Base-by-base conservation (phyloP, 2,329 filamentous ascomycete genomes). In the Fusarium longipes region DNA sequence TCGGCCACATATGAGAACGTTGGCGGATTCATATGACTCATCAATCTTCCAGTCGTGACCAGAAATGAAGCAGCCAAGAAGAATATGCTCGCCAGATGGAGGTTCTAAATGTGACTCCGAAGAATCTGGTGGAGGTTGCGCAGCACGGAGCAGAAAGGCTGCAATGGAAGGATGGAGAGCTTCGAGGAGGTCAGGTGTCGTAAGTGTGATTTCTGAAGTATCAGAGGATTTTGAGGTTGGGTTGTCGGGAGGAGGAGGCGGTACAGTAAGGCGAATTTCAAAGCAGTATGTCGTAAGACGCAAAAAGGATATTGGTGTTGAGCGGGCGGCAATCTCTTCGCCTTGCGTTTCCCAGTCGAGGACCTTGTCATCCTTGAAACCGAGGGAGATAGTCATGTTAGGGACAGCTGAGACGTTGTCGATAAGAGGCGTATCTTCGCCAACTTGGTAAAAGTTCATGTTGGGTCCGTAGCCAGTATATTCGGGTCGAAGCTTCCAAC, bases 281-380 rank as follows among this genome's bases (percentile, higher is more conserved):
- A 79, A 77, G 67, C 74, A 78, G 55, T 74, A 78, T 2, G 77
- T 77, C 35, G 71, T 67, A 20, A 80, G 59, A 40, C 77, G 77
- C 20, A 80, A 66, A 49, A 78, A 79, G 25, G 67, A 63, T 29
- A 78, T 67, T 12, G 68, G 61, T 24, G 73, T 71, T 17, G 59
- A 54, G 30, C 70, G 75, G 11, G 67, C 60, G 8, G 71, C 61
- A 25, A 78, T 77, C 20, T 72, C 71, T 11, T 78, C 75, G n/a
- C 73, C 76, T 24, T 78, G 72, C 47, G 75, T 70, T 58, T 79
- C 77, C 78, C 78, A 80, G 8, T 75, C 73, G 12, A 78, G 70
- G 15, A 79, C 68, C 24, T 71, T 68, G 18, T 71, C 73, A 49
- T 78, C 76, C 15, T 70, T 68, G 61, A 78, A 79, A 17, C 78